A percentile compares a stretch with the other conserved stretches of the same genome.
Conservation (phyloP, 306 rosid genomes). For the Crotalaria pallida region DNA sequence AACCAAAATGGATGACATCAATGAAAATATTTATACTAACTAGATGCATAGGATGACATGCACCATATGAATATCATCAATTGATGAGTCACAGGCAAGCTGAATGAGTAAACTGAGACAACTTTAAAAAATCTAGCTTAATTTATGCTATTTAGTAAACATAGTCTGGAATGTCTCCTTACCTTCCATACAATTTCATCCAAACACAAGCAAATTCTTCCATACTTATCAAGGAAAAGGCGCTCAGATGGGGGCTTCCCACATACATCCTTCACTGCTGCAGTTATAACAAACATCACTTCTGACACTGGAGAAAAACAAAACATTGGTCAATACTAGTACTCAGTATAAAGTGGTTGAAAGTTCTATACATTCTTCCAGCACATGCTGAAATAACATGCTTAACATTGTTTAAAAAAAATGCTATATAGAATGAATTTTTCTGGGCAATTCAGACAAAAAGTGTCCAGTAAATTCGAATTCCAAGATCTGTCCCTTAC, state of each 20-base stretch:
- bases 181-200: slow-evolving; percentile 99
- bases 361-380: neutral
- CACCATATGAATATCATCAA: neutral
- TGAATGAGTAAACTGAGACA: neutral
- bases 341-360: neutral
- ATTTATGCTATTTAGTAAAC: neutral
- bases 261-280: slow-evolving; percentile 87
- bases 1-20: neutral
- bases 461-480: neutral
- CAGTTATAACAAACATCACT: slow-evolving; percentile 78
- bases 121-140: neutral
- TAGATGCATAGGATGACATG: neutral
- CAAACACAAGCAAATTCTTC: slow-evolving; percentile 84
- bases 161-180: slow-evolving; percentile 1
- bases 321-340: neutral
- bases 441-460: too few relatives aligned
- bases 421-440: too few relatives aligned
- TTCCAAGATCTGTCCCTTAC: neutral
- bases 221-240: slow-evolving; percentile 88
- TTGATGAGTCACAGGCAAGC: neutral
- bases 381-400: neutral
- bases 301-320: slow-evolving; percentile 66
- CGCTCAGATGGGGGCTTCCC: slow-evolving; percentile 91
- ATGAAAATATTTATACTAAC: neutral
- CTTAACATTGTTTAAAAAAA: neutral